Conservation (phyloP, 192 early-diverging fungal species). For the Coemansia sp. region DNA sequence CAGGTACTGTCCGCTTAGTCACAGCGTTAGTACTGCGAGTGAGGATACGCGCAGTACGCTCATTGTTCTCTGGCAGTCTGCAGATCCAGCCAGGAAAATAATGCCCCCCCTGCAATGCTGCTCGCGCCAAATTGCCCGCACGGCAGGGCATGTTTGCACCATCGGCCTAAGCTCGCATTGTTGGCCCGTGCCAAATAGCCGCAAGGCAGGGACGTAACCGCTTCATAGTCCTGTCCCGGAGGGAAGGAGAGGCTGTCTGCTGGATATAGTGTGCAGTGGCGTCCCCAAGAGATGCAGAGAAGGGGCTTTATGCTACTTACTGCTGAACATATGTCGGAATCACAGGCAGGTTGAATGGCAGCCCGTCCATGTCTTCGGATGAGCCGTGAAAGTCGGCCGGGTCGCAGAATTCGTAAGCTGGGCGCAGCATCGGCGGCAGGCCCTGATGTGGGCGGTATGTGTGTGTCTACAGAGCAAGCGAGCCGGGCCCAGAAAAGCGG, state of each 20-base stretch:
- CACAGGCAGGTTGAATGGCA: constrained; percentile 40
- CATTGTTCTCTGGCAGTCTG: not conserved
- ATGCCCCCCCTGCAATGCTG: not conserved
- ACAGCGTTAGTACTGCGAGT: constrained; percentile 1
- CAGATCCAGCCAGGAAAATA: constrained; percentile 2
- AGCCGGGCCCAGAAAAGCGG: constrained; percentile 2
- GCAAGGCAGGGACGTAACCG: too few species aligned
- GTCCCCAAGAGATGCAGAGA: not conserved
- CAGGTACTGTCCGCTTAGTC: not conserved
- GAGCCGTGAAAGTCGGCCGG: constrained; percentile 42
- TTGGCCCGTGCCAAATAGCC: too few species aligned
- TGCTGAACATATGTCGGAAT: constrained; percentile 45
- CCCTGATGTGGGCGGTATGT: not conserved
- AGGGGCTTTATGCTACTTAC: constrained; percentile 24
- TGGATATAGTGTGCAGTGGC: constrained; percentile 11
- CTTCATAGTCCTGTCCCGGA: not conserved
- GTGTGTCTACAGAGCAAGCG: constrained; percentile 4
- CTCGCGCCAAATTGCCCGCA: too few species aligned
- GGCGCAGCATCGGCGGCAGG: constrained; percentile 30
- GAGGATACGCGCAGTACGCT: not conserved
- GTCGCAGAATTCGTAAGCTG: constrained; percentile 54
- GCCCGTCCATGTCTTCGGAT: constrained; percentile 33
- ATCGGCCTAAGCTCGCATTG: too few species aligned
- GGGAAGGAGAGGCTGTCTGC: not conserved
- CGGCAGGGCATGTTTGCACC: too few species aligned